These are phyloP conservation scores for Iris macrosiphon DNA, from an alignment of 106 monocot species.

Conservation along the genomic window DNA sequence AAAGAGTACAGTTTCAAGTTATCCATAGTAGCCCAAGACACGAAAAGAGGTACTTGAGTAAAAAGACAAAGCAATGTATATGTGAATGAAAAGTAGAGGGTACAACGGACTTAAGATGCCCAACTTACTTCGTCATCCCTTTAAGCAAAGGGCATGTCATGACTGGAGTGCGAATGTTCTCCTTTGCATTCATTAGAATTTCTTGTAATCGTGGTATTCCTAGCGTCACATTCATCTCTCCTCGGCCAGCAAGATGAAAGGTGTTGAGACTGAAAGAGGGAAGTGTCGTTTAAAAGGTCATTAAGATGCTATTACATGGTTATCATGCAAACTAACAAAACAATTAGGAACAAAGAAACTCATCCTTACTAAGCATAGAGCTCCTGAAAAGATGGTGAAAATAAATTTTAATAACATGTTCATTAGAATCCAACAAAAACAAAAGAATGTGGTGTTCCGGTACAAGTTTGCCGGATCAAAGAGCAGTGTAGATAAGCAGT, in stretches of 20 bases:
- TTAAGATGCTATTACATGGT: too few relatives aligned
- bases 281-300: too few relatives aligned
- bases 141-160: conserved; percentile 80
- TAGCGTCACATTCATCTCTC: conserved; percentile 96
- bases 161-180: conserved; percentile 64
- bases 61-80: not conserved
- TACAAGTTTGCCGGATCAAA: too few relatives aligned
- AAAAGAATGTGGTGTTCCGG: too few relatives aligned
- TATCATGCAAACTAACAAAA: too few relatives aligned
- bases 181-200: conserved; percentile 78
- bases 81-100: not conserved
- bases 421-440: too few relatives aligned
- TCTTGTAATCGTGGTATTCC: conserved; percentile 93
- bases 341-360: too few relatives aligned
- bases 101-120: not conserved
- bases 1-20: not conserved
- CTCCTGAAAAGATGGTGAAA: too few relatives aligned
- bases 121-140: conserved; percentile 33
- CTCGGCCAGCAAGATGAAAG: conserved; percentile 96
- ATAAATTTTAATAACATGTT: too few relatives aligned
- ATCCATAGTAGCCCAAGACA: not conserved
- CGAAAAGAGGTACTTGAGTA: too few relatives aligned
- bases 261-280: conserved; percentile 70
- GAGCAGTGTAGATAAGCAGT: too few relatives aligned
- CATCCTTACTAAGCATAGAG: too few relatives aligned